Evolutionary conservation across 345 rosid species (phyloP), one percentile per base, ranked within the genome.

Genomic region (Gossypium arboreum): DNA sequence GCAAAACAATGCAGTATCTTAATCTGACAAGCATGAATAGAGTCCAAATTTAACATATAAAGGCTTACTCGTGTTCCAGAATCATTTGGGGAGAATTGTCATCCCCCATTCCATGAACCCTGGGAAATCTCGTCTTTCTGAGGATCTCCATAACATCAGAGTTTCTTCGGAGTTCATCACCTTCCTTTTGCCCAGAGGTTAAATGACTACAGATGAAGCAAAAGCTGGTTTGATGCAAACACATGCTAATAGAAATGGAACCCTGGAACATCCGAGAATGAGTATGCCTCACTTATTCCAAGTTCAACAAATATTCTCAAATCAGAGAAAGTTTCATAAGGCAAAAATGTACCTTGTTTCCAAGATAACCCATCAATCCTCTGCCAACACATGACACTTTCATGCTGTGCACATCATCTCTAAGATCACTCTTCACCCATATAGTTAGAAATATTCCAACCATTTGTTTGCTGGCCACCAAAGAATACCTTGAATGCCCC

Each of bases 321-420:
- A 47, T 41, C 70, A 61, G 24, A 75, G 18, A 48, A 47, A 69
- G 34, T 59, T 39, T n/a, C 9, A 71, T 18, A 70, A 34, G 72
- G 73, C 25, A 20, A 77, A 72, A 64, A 66, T 48, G 4, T 78
- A 93, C 99, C 97, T 96, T 96, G 88, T 96, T 96, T 52, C 99
- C 97, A 17, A 96, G 97, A 83, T 93, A 96, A 73, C 98, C 99
- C 98, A 96, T 96, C 86, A 96, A 82, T 79, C 99, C 99, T 93
- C 99, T 90, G 51, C 99, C 99, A 18, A 96, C 97, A 83, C 98
- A 92, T 15, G 97, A 96, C 47, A 96, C 97, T 81, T 93, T 96
- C 86, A 96, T 78, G 83, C 89, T 92, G 78, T 79, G 78, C 39
- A 96, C 90, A 75, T 80, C 56, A 64, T 93, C 97, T 69, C 97